Base-by-base conservation (phyloP, 805 yeast genomes). In the Candida insectorum region DNA sequence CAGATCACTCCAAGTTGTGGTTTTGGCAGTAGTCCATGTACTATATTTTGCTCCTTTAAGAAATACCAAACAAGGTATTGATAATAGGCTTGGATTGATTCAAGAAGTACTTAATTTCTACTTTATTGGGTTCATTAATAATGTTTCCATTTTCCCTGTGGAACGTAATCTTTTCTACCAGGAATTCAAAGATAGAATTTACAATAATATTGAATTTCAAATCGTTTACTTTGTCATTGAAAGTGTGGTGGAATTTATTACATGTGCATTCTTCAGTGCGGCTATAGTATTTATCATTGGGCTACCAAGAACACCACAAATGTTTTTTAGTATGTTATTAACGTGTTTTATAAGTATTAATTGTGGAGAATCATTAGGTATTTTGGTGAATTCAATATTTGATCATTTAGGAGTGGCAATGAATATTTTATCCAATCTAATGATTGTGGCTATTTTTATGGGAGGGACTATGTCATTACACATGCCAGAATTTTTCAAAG, bases 321-420 rank as follows among this genome's bases (percentile, higher is more conserved):
- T 82, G 66, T 87, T 73, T 48, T 86, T 88, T 47, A 69, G 80
- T 0, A 63, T 80, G 45, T 69, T 77, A 14, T 76, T 77, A 43
- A 66, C 76, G 17, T 45, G 78, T 0, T 61, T 77, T 36, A 60
- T 73, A 16, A 69, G 78, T 16, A 72, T 80, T 12, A 77, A 79
- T 42, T 79, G 88, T 40, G 96, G 96, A 22, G 96, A 87, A 53
- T 80, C 91, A 5, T 62, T 87, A 20, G 96, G 96, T 0, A 83
- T 87, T 5, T 69, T 84, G 31, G 82, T 87, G 37, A 85, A 85
- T 49, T 79, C 89, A 4, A 45, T 82, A 1, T 80, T 87, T 48
- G 60, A 65, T 30, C 87, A 86, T 47, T 73, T 86, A 20, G 95
- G 95, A 0, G 75, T 86, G 48, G 94, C 93, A 0, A 79, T 85